A percentile compares a stretch with the other conserved stretches of the same genome.
phyloP scores from a whole-genome alignment of 495 filamentous ascomycete species.

The Aspergillus homomorphus region DNA sequence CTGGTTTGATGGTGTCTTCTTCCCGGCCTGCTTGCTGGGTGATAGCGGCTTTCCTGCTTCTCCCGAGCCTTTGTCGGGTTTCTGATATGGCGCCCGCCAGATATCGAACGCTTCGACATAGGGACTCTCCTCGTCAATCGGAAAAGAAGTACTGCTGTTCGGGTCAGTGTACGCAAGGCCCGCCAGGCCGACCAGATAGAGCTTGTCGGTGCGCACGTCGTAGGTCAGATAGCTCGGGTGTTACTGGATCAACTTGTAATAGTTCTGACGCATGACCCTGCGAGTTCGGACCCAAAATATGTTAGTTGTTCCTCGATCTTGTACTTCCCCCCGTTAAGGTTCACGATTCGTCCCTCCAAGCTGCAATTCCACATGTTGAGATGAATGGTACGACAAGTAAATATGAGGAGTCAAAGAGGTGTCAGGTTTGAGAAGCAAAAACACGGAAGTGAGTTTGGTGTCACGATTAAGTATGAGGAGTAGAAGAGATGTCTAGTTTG shows the following conservation, averaged over 20 bases:
- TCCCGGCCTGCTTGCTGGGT: too few species aligned
- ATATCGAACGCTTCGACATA: neutral
- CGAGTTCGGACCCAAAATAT: neutral
- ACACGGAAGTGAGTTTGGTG: too few species aligned
- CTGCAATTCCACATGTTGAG: neutral
- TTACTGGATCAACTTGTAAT: neutral
- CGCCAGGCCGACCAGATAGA: conserved; percentile 4
- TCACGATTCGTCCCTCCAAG: neutral
- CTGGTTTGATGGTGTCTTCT: too few species aligned
- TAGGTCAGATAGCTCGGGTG: conserved; percentile 8
- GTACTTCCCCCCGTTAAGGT: neutral
- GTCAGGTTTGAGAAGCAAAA: too few species aligned
- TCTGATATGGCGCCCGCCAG: neutral
- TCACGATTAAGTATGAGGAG: too few species aligned
- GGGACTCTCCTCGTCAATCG: neutral
- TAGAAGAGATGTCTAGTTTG: too few species aligned
- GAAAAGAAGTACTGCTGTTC: neutral
- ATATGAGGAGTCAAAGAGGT: too few species aligned
- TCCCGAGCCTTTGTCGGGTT: neutral
- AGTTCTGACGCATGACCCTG: neutral
- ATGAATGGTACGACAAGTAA: too few species aligned
- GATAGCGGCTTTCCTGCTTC: too few species aligned
- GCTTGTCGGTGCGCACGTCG: conserved; percentile 1
- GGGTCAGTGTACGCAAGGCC: neutral
- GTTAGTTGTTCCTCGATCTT: neutral